Evolutionary conservation across 495 filamentous ascomycete species (phyloP).

Genomic region (Clavariopsis aquatica): DNA sequence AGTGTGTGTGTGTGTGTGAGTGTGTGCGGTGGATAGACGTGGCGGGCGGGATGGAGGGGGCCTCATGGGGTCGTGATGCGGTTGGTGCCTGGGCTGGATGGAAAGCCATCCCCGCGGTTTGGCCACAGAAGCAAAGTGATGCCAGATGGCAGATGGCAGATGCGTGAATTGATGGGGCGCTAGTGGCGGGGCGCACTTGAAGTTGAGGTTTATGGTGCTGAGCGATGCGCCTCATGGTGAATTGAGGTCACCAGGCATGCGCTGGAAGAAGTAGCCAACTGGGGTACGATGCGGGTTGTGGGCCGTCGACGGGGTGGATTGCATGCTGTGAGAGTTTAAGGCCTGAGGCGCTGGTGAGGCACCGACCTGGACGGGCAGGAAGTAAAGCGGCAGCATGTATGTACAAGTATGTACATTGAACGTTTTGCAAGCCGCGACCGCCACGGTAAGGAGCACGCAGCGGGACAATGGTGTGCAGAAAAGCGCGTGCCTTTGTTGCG

Average conservation of each 20-base stretch:
- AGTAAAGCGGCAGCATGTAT: too few relatives aligned
- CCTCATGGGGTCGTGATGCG: neutral
- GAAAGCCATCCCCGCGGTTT: too few relatives aligned
- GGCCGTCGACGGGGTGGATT: neutral
- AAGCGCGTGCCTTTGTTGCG: neutral
- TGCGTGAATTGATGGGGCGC: neutral
- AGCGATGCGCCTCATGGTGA: neutral
- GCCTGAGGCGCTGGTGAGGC: neutral
- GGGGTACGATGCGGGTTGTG: neutral
- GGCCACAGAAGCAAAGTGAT: too few relatives aligned
- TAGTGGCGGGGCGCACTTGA: neutral
- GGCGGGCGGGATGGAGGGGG: too few relatives aligned
- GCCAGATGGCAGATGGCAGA: too few relatives aligned
- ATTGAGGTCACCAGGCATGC: too few relatives aligned
- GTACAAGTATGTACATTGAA: too few relatives aligned
- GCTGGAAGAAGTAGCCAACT: neutral
- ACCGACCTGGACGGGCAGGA: neutral
- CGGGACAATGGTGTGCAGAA: neutral
- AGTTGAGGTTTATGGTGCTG: neutral
- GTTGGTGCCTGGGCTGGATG: neutral
- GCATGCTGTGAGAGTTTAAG: neutral
- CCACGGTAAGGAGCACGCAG: too few relatives aligned
- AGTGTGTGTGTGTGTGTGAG: too few relatives aligned
- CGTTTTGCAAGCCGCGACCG: too few relatives aligned
- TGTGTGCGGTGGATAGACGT: too few relatives aligned